Evolutionary conservation across 139 green algal genomes (phyloP).

Genomic region (Haematococcus sp.): DNA sequence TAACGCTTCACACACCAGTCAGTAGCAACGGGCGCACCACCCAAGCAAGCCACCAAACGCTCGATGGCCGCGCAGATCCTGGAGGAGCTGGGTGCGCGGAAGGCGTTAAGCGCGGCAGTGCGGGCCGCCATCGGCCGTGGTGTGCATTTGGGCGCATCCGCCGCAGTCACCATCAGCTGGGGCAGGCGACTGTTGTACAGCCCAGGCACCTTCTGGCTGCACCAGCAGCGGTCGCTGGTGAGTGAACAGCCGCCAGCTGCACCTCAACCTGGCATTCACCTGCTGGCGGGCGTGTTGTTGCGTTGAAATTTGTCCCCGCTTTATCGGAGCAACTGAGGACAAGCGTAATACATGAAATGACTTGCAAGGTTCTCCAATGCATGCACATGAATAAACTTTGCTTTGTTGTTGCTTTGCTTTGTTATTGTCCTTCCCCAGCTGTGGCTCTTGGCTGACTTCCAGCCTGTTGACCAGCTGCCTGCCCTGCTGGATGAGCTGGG

Average conservation of each 20-base stretch:
- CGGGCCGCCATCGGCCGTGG: constrained; percentile 27
- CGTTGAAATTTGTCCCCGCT: too few relatives aligned
- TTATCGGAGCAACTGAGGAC: too few relatives aligned
- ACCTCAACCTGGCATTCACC: too few relatives aligned
- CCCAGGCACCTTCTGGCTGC: neutral
- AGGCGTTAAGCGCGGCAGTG: constrained; percentile 31
- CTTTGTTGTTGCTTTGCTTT: too few relatives aligned
- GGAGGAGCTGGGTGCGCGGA: constrained; percentile 45
- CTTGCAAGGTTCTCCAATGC: too few relatives aligned
- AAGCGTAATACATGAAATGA: too few relatives aligned
- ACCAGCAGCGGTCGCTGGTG: constrained; percentile 17
- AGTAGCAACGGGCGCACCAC: too few relatives aligned
- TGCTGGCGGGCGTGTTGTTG: too few relatives aligned
- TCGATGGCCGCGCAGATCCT: constrained; percentile 8
- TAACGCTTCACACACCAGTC: too few relatives aligned
- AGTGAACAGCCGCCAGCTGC: too few relatives aligned
- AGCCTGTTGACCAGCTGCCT: constrained; percentile 11
- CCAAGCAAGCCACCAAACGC: too few relatives aligned
- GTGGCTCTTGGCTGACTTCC: constrained; percentile 41
- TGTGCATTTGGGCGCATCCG: constrained; percentile 29
- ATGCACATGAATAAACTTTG: too few relatives aligned
- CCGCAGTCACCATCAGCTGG: constrained; percentile 43
- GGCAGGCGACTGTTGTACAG: constrained; percentile 35
- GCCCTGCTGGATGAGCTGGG: constrained; percentile 39
- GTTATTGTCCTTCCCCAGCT: constrained; percentile 6